phyloP scores from a whole-genome alignment of 225 moss, liverwort and hornwort genomes.

The Antitrichia curtipendula region DNA sequence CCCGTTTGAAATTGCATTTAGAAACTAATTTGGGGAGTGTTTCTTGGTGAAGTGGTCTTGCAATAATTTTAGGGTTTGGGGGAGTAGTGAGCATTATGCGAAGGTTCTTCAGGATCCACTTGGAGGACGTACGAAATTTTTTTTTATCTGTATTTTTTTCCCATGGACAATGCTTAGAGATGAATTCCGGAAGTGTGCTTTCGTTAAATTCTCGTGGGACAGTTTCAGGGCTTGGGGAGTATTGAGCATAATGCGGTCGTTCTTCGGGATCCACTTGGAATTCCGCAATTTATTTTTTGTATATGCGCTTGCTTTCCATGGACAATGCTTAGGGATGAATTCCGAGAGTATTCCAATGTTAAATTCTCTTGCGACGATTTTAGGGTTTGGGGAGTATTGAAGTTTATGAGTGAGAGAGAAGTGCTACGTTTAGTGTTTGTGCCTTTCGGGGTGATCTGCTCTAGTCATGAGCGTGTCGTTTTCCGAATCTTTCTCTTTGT shows the following conservation, averaged over 20 bases:
- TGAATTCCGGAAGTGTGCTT: background rate
- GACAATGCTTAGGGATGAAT: background rate
- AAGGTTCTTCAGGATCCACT: background rate
- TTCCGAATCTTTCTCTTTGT: background rate
- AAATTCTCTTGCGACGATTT: background rate
- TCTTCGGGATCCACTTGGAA: background rate
- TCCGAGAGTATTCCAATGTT: background rate
- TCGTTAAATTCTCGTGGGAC: background rate
- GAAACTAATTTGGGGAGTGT: background rate
- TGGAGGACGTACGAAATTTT: too few relatives aligned
- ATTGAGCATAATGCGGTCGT: background rate
- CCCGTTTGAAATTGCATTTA: background rate
- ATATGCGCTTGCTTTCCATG: background rate
- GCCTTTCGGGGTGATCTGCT: background rate
- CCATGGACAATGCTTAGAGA: background rate
- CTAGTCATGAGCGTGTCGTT: background rate
- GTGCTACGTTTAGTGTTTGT: background rate
- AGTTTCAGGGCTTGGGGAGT: background rate
- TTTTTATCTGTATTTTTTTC: background rate
- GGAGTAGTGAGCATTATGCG: background rate
- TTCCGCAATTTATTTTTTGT: too few relatives aligned
- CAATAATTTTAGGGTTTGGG: background rate
- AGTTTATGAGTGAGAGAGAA: background rate
- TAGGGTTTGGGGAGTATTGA: background rate
- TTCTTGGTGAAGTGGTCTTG: background rate